These are phyloP conservation scores for Piper betle DNA, from an alignment of 164 flowering plant genomes.

Conservation along the genomic window DNA sequence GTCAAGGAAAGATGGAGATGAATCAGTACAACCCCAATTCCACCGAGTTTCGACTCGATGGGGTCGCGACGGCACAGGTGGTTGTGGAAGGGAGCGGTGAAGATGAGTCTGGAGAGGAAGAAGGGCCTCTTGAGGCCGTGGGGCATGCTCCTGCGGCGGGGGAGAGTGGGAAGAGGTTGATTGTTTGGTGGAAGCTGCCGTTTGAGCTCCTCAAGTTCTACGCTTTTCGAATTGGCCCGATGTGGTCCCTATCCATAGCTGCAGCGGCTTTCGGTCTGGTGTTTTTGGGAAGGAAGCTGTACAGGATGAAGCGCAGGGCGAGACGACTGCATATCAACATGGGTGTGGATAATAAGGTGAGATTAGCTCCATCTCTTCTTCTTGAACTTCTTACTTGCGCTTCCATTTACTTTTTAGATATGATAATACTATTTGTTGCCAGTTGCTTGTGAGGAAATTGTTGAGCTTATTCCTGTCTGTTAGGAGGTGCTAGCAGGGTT, in stretches of 20 bases:
- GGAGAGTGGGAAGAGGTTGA: constrained; percentile 17
- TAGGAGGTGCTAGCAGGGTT: too few species aligned
- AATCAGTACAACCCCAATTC: constrained; percentile 13
- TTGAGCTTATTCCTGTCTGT: too few species aligned
- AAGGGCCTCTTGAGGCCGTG: background rate
- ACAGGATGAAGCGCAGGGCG: constrained; percentile 59
- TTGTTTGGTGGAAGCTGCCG: constrained; percentile 90
- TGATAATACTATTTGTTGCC: too few species aligned
- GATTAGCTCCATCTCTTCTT: constrained; percentile 1
- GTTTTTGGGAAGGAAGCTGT: constrained; percentile 52
- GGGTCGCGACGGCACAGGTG: background rate
- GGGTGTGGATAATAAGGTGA: constrained; percentile 78
- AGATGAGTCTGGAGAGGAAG: background rate
- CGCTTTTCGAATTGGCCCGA: constrained; percentile 55
- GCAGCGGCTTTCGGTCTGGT: constrained; percentile 73
- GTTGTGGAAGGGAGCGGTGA: constrained; percentile 10
- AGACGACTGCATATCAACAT: constrained; percentile 54
- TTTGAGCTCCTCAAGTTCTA: constrained; percentile 62
- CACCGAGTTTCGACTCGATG: background rate
- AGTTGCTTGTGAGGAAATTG: too few species aligned
- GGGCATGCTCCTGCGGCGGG: background rate
- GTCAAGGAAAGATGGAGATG: constrained; percentile 11
- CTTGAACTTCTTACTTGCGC: background rate
- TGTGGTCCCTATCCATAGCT: constrained; percentile 74
- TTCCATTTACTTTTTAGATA: background rate